phyloP scores from a whole-genome alignment of 2,329 filamentous ascomycete genomes.

The Exserohilum turcica region DNA sequence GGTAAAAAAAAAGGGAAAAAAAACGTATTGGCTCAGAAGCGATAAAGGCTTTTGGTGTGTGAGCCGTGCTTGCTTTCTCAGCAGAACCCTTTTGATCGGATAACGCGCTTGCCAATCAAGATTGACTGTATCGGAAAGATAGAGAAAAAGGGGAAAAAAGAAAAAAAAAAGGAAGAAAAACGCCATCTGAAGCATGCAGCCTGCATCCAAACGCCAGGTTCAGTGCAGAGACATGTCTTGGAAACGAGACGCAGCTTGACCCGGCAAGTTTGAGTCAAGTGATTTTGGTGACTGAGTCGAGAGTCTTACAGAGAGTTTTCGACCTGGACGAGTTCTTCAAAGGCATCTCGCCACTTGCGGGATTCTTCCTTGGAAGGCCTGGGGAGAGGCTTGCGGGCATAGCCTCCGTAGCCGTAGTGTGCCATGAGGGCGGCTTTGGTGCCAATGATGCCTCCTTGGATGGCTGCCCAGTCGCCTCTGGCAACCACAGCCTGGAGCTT shows the following conservation, averaged over 20 bases:
- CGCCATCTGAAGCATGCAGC: constrained; percentile 30
- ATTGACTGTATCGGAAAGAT: constrained; percentile 8
- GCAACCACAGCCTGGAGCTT: constrained; percentile 69
- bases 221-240: constrained; percentile 27
- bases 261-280: too few species aligned
- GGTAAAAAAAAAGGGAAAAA: constrained; percentile 9
- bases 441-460: constrained; percentile 70
- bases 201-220: constrained; percentile 35
- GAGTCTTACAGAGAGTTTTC: constrained; percentile 45
- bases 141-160: constrained; percentile 3
- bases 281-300: not conserved
- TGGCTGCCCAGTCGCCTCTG: constrained; percentile 71
- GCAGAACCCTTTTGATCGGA: not conserved
- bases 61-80: not conserved
- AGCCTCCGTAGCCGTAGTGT: constrained; percentile 69
- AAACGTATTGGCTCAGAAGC: not conserved
- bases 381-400: constrained; percentile 62
- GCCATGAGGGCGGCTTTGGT: constrained; percentile 69
- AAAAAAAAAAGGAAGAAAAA: constrained; percentile 20
- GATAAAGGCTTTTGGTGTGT: not conserved
- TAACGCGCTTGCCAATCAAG: not conserved
- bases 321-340: constrained; percentile 52
- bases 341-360: constrained; percentile 49
- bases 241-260: too few species aligned
- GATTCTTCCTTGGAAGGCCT: constrained; percentile 53